Conservation (phyloP, 257 asterid species). For the Solanum pennellii region DNA sequence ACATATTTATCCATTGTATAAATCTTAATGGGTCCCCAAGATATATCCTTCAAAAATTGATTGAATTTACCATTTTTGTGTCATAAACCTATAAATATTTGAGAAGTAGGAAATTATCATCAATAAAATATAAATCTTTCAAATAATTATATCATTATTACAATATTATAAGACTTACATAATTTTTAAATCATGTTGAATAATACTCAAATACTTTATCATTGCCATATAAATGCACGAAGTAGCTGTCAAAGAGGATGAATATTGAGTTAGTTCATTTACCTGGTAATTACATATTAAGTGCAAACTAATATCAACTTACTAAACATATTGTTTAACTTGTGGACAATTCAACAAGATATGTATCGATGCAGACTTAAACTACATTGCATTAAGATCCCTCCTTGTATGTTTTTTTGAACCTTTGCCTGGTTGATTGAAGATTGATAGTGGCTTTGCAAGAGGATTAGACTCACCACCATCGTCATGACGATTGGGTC, state of each 20-base stretch:
- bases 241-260: neutral
- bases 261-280: neutral
- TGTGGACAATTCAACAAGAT: neutral
- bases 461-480: too few relatives aligned
- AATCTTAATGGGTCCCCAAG: neutral
- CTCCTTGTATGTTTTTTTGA: neutral
- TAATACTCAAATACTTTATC: neutral
- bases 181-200: neutral
- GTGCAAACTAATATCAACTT: too few relatives aligned
- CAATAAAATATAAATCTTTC: too few relatives aligned
- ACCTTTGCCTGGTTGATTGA: neutral
- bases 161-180: neutral
- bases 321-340: too few relatives aligned
- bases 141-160: too few relatives aligned
- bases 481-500: too few relatives aligned
- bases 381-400: neutral
- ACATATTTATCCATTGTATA: neutral
- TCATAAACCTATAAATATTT: too few relatives aligned
- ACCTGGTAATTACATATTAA: too few relatives aligned
- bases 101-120: neutral
- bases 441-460: too few relatives aligned
- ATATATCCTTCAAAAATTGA: neutral
- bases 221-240: neutral
- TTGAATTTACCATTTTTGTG: neutral
- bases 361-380: neutral